Base-by-base conservation (phyloP, 176 grass and related monocot genomes). In the Dactylis glomerata region DNA sequence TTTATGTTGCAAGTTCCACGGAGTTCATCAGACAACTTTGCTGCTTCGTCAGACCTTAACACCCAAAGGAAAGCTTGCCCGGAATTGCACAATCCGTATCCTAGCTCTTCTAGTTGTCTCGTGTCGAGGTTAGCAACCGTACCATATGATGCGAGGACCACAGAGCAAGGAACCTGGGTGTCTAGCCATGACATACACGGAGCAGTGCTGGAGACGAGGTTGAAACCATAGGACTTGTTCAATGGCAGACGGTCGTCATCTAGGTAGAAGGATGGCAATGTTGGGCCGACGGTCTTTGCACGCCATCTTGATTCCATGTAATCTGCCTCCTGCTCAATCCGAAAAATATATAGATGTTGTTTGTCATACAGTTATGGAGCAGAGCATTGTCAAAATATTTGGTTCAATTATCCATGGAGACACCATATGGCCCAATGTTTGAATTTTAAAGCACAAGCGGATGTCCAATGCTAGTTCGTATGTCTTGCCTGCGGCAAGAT, bases 221-320 rank as follows among this genome's bases (percentile, higher is more conserved):
- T 57, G 28, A 90, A 90, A 8, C 75, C 89, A 41, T 91, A 91
- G 5, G 5, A 27, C 46, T 14, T 74, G 47, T 91, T 86, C 19
- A 1, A 5, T 1, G 81, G 89, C 1, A 67, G 37, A 15, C 76
- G 68, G 2, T 33, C 46, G 3, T 69, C 64, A 15, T 85, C 89
- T 6, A 87, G 12, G 40, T 87, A 81, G 13, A 19, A 17, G 1
- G 85, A 87, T 0, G 81, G 89, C n/a, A 87, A 16, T 0, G 85
- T 91, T 1, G 81, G 89, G 5, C 85, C 89, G 6, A 91, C 3
- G 0, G 81, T 84, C 69, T 77, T 87, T 1, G 49, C 81, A 0
- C 68, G 57, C 59, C 89, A 87, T 46, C 4, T 73, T 0, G 26
- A 45, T 6, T 38, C 68, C 81, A 87, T 22, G 42, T 83, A 79